A percentile compares a stretch with the other conserved stretches of the same genome.
phyloP scores from a whole-genome alignment of 1,139 yeast genomes.

The Lodderomyces oxycetoniae region DNA sequence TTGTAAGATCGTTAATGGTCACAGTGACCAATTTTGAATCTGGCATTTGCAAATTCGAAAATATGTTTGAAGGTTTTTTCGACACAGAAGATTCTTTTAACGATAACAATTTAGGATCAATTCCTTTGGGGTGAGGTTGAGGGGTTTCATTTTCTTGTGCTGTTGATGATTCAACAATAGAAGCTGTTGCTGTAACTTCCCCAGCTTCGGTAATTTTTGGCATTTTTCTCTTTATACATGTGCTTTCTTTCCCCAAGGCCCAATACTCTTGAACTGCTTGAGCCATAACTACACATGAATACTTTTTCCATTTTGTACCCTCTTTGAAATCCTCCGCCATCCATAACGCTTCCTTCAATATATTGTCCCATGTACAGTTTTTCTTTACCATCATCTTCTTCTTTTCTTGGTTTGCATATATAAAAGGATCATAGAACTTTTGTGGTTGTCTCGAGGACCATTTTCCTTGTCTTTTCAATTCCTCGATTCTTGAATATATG shows the following conservation, averaged over 20 bases:
- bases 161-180: too few relatives aligned
- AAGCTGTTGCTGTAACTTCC: too few relatives aligned
- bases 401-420: conserved; percentile 26
- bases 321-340: conserved; percentile 76
- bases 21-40: conserved; percentile 5
- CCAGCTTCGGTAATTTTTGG: conserved; percentile 5
- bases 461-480: conserved; percentile 75
- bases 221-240: conserved; percentile 43
- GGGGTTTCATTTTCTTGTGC: too few relatives aligned
- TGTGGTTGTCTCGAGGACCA: conserved; percentile 92
- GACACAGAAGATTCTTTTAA: too few relatives aligned
- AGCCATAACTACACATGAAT: conserved; percentile 66
- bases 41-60: neutral
- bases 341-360: conserved; percentile 83
- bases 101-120: too few relatives aligned
- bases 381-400: too few relatives aligned
- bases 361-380: conserved; percentile 62
- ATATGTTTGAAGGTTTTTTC: too few relatives aligned
- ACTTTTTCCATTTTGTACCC: conserved; percentile 60
- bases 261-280: conserved; percentile 74
- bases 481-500: conserved; percentile 89
- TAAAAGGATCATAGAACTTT: conserved; percentile 64
- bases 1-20: conserved; percentile 44
- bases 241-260: conserved; percentile 61
- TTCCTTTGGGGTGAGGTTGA: too few relatives aligned